Evolutionary conservation across 2,329 filamentous ascomycete genomes (phyloP), one percentile per base, ranked within the genome.

Genomic region (Beauveria caledonica): DNA sequence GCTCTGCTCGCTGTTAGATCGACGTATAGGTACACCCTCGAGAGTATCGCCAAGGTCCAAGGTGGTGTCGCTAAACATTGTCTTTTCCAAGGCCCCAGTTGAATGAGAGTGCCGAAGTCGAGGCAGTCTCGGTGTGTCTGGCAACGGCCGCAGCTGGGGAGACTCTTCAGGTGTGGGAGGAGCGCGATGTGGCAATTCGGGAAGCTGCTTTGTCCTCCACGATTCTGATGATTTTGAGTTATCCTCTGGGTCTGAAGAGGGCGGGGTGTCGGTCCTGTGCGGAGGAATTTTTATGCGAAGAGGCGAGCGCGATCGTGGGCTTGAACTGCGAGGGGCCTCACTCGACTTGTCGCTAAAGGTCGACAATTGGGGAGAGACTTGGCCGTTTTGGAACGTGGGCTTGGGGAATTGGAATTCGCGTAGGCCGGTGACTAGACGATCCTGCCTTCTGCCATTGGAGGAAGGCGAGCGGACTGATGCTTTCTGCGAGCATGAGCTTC

Each of bases 341-440:
- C 65, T 63, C 36, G 62, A 63, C 58, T 65, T 66, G 17, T 63
- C 58, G 50, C 62, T 63, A 36, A 65, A 66, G 15, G 64, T 62
- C 17, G 66, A 63, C 13, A 70, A 66, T 4, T 57, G 58, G 21
- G 70, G 62, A 19, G 68, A 68, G 25, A 62, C 62, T 15, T 69
- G 67, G 19, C 66, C 66, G 42, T 66, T 67, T 39, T 65, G 65
- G 19, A 65, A 69, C 5, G 72, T 71, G 10, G 72, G 70, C 23
- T 67, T 70, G 36, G 74, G 73, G 61, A 76, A 76, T 49, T 73
- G 67, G 62, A 73, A 75, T 23, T 73, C 73, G 40, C 68, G 65
- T 21, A 76, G 69, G 11, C 67, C 69, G 3, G 68, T 66, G 13
- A 71, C 60, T 42, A 72, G 62, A 0, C 62, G 63, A 36, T 68